These are phyloP conservation scores for Eucalyptus curtisii DNA, from an alignment of 345 rosid species.

Conservation along the genomic window DNA sequence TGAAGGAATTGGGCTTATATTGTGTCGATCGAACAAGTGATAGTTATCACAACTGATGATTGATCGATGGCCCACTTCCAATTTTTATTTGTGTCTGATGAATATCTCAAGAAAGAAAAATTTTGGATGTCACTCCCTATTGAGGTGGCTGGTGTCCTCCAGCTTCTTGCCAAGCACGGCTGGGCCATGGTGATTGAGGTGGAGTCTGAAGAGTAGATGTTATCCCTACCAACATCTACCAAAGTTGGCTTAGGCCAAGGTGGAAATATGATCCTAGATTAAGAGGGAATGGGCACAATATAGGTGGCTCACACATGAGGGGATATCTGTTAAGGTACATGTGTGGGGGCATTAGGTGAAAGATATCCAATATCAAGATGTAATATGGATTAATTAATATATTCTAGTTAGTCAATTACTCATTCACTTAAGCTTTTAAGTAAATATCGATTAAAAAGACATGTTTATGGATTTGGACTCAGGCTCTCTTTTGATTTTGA, in stretches of 20 bases:
- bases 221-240: background rate
- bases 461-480: background rate
- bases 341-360: background rate
- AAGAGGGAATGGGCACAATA: background rate
- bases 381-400: background rate
- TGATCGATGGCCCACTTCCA: background rate
- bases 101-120: background rate
- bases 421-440: background rate
- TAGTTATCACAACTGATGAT: background rate
- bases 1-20: background rate
- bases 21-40: background rate
- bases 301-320: background rate
- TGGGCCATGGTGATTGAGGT: background rate
- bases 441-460: fast-evolving
- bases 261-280: background rate
- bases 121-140: background rate
- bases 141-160: background rate
- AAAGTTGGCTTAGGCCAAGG: background rate
- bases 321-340: no score
- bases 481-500: background rate
- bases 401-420: background rate
- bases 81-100: background rate
- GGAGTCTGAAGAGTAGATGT: background rate
- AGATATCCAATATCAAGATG: background rate
- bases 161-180: background rate